Conservation (phyloP, 495 filamentous ascomycete genomes). For the Penicillium pancosmium region DNA sequence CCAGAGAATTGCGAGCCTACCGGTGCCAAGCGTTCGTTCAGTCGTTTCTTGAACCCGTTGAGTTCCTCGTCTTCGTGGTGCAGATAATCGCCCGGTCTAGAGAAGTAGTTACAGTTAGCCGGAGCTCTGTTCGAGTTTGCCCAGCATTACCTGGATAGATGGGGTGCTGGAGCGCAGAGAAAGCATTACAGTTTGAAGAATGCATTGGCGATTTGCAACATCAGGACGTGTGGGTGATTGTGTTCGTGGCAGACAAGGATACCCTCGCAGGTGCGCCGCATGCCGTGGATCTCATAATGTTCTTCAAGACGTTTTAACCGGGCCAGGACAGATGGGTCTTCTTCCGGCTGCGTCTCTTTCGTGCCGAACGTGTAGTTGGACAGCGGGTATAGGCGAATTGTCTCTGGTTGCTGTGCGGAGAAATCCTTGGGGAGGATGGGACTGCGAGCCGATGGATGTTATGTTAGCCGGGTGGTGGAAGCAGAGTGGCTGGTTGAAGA, state of each 20-base stretch:
- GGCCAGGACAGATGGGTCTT: conserved; percentile 92
- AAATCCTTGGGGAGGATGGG: conserved; percentile 81
- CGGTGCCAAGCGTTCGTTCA: conserved; percentile 91
- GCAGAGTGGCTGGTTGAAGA: not conserved
- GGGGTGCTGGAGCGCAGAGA: not conserved
- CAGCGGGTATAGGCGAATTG: conserved; percentile 90
- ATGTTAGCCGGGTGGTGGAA: conserved; percentile 3
- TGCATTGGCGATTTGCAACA: conserved; percentile 98
- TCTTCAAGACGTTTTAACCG: conserved; percentile 91
- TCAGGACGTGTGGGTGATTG: conserved; percentile 96
- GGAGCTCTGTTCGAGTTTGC: not conserved
- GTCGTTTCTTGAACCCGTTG: conserved; percentile 85
- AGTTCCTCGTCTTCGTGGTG: conserved; percentile 86
- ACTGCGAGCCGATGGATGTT: conserved; percentile 34
- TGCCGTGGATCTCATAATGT: conserved; percentile 88
- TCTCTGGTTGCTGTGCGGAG: conserved; percentile 84
- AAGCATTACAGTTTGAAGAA: conserved; percentile 85
- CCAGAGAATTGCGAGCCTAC: conserved; percentile 85
- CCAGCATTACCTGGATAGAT: not conserved
- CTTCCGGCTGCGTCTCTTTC: conserved; percentile 96
- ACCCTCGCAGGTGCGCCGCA: conserved; percentile 96
- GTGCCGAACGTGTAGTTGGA: conserved; percentile 99
- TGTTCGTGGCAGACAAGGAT: conserved; percentile 97
- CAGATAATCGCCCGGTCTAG: conserved; percentile 91
- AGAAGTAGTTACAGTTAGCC: conserved; percentile 8